phyloP scores from a whole-genome alignment of 768 basidiomycete species.

The Pleurotus tuber-regium region DNA sequence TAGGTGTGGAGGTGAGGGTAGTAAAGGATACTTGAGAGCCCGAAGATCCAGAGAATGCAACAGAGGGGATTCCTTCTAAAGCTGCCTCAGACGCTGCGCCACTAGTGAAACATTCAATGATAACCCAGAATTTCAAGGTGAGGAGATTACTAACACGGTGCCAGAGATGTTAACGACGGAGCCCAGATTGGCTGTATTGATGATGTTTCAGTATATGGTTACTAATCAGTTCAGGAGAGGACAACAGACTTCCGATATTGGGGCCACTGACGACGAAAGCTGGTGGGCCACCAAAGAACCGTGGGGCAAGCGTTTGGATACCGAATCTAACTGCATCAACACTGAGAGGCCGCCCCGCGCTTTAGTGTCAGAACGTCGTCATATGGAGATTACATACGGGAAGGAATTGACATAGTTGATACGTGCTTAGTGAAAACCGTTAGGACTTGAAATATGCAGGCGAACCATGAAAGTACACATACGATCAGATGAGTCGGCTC shows the following conservation, averaged over 20 bases:
- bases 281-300: conserved; percentile 36
- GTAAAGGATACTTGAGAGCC: conserved; percentile 49
- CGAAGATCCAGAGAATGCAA: conserved; percentile 44
- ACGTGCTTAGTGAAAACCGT: conserved; percentile 17
- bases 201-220: background rate
- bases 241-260: conserved; percentile 39
- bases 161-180: conserved; percentile 33
- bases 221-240: background rate
- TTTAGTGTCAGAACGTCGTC: background rate
- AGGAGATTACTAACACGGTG: conserved; percentile 33
- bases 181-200: conserved; percentile 30
- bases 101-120: conserved; percentile 21
- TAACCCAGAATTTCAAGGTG: background rate
- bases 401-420: conserved; percentile 37
- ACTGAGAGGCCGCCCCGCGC: background rate
- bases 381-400: conserved; percentile 21
- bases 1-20: conserved; percentile 36
- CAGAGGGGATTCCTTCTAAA: conserved; percentile 45
- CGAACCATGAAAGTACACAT: conserved; percentile 8
- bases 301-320: conserved; percentile 42
- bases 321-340: conserved; percentile 36
- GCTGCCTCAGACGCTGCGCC: conserved; percentile 51
- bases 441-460: background rate
- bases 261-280: conserved; percentile 47
- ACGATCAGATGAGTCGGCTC: conserved; percentile 39